These are phyloP conservation scores for Talaromyces amestolkiae DNA, from an alignment of 2,329 filamentous ascomycete species.

Conservation along the genomic window DNA sequence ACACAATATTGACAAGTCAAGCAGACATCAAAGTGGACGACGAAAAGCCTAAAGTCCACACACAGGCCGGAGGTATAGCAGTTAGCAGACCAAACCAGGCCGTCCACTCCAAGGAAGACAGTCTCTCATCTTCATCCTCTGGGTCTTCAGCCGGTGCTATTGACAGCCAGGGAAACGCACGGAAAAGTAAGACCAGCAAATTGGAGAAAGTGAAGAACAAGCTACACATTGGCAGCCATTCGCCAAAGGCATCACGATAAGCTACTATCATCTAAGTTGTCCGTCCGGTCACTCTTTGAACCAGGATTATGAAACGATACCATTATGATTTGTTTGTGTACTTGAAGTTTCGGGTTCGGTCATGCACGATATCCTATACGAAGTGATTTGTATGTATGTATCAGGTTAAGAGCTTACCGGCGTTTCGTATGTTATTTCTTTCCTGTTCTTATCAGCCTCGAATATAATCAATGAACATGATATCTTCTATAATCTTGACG, in stretches of 20 bases:
- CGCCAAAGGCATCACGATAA: constrained; percentile 9
- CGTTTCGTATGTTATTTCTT: background rate
- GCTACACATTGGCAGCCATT: constrained; percentile 31
- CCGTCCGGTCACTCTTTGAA: background rate
- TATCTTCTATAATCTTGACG: background rate
- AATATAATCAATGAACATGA: background rate
- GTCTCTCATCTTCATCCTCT: constrained; percentile 12
- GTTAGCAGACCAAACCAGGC: background rate
- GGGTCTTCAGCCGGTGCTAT: background rate
- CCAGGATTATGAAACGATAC: background rate
- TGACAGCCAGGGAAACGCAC: background rate
- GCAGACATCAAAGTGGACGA: background rate
- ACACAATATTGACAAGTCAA: background rate
- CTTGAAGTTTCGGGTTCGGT: background rate
- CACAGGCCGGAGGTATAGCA: background rate
- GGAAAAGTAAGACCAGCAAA: constrained; percentile 14
- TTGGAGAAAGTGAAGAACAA: constrained; percentile 33
- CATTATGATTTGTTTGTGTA: background rate
- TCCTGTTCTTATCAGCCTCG: background rate
- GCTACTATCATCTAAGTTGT: background rate
- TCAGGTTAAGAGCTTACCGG: background rate
- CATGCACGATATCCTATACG: background rate
- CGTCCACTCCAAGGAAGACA: constrained; percentile 1
- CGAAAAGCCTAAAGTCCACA: background rate
- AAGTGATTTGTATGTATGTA: background rate